Percentiles rank a stretch among this genome's conserved stretches.
phyloP scores from a whole-genome alignment of 208 protist genomes.

The Leishmania arabica region DNA sequence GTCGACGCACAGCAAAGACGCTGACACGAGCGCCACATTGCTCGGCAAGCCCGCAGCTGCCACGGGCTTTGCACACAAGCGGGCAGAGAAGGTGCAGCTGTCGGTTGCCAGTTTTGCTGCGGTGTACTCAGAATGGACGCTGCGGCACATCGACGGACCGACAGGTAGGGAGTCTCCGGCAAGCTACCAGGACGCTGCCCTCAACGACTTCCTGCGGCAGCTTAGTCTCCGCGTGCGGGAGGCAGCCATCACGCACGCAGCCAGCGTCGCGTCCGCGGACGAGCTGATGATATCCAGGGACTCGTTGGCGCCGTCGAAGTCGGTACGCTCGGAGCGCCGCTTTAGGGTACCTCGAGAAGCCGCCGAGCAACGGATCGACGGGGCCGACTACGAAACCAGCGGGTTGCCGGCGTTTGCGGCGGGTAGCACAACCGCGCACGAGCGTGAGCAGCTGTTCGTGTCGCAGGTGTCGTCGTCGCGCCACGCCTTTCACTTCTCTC shows the following conservation, averaged over 20 bases:
- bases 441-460: conserved; percentile 74
- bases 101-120: conserved; percentile 57
- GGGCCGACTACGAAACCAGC: conserved; percentile 2
- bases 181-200: conserved; percentile 19
- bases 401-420: conserved; percentile 14
- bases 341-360: conserved; percentile 8
- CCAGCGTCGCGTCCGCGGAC: conserved; percentile 3
- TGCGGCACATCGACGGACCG: conserved; percentile 24
- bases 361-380: neutral
- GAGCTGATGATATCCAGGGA: conserved; percentile 12
- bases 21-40: conserved; percentile 5
- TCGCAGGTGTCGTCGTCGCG: conserved; percentile 41
- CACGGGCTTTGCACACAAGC: conserved; percentile 17
- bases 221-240: conserved; percentile 26
- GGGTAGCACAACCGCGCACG: conserved; percentile 51
- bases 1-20: conserved; percentile 21
- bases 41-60: conserved; percentile 6
- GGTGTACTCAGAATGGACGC: conserved; percentile 52
- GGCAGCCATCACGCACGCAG: neutral
- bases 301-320: conserved; percentile 8
- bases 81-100: conserved; percentile 31
- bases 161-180: conserved; percentile 4
- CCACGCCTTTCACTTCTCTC: conserved; percentile 2
- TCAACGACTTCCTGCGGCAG: conserved; percentile 31
- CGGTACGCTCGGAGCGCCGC: conserved; percentile 13